Conservation (phyloP, 2,329 filamentous ascomycete genomes). For the Diaporthe aspalathi region DNA sequence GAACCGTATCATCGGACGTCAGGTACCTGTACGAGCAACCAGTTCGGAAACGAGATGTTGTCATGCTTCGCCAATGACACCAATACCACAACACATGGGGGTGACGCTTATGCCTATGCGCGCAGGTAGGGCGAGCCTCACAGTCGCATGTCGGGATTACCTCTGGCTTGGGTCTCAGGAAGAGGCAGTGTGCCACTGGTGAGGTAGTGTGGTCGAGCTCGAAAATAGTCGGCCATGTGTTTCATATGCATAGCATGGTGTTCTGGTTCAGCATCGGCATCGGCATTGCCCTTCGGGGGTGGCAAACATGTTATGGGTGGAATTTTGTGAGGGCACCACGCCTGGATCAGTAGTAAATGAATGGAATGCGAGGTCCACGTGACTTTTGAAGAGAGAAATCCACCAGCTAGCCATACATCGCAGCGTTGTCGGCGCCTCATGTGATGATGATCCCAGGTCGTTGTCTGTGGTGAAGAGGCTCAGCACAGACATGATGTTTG, state of each 20-base stretch:
- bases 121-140: not conserved
- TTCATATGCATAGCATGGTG: slow-evolving; percentile 26
- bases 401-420: not conserved
- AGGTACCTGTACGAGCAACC: slow-evolving; percentile 37
- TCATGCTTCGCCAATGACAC: slow-evolving; percentile 27
- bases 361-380: not conserved
- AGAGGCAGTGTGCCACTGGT: not conserved
- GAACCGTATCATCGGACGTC: slow-evolving; percentile 19
- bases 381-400: not conserved
- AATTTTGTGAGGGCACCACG: not conserved
- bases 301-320: not conserved
- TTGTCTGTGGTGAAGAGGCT: no score
- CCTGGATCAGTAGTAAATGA: slow-evolving; percentile 7
- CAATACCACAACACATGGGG: no score
- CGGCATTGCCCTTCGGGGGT: no score
- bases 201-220: not conserved
- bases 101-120: not conserved
- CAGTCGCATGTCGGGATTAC: not conserved
- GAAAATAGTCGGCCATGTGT: not conserved
- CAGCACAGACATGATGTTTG: no score
- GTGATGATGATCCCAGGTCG: not conserved
- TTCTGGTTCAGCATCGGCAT: not conserved
- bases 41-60: slow-evolving; percentile 27
- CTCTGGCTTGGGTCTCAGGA: not conserved
- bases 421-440: not conserved